A percentile compares a stretch with the other conserved stretches of the same genome.
Evolutionary conservation across 1,284 basidiomycete species (phyloP).

Genomic region (Vanrija sp.): DNA sequence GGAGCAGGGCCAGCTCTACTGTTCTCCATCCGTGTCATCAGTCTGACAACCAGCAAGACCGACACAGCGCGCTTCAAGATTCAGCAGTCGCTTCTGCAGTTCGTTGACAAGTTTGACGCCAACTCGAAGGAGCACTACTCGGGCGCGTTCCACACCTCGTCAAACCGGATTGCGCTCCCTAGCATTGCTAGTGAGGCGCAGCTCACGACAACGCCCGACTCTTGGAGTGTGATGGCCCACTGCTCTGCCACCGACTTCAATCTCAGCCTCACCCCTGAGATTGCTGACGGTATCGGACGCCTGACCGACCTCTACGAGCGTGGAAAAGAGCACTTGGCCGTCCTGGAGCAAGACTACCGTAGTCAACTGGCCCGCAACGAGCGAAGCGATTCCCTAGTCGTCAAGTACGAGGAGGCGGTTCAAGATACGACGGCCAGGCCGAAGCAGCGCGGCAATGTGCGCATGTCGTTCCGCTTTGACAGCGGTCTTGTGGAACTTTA

Average conservation of each 20-base stretch:
- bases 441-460: constrained; percentile 53
- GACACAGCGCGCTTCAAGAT: constrained; percentile 74
- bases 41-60: constrained; percentile 67
- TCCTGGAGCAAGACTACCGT: constrained; percentile 54
- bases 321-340: constrained; percentile 71
- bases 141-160: constrained; percentile 64
- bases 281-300: constrained; percentile 73
- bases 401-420: constrained; percentile 25
- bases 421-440: background rate
- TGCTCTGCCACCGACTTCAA: constrained; percentile 82
- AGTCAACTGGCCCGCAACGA: constrained; percentile 14
- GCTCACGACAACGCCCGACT: constrained; percentile 56
- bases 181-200: constrained; percentile 74
- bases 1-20: constrained; percentile 70
- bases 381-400: constrained; percentile 14
- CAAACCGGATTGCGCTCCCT: constrained; percentile 61
- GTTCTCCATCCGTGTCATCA: constrained; percentile 69
- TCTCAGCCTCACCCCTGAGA: constrained; percentile 74
- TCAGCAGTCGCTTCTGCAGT: constrained; percentile 72
- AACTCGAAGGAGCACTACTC: constrained; percentile 64
- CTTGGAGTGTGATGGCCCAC: constrained; percentile 61
- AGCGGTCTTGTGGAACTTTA: constrained; percentile 58
- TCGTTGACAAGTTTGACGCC: constrained; percentile 77
- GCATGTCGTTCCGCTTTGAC: constrained; percentile 68
- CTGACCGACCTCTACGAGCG: constrained; percentile 78